Conservation (phyloP, 2,329 filamentous ascomycete species). For the Colletotrichum phormii region DNA sequence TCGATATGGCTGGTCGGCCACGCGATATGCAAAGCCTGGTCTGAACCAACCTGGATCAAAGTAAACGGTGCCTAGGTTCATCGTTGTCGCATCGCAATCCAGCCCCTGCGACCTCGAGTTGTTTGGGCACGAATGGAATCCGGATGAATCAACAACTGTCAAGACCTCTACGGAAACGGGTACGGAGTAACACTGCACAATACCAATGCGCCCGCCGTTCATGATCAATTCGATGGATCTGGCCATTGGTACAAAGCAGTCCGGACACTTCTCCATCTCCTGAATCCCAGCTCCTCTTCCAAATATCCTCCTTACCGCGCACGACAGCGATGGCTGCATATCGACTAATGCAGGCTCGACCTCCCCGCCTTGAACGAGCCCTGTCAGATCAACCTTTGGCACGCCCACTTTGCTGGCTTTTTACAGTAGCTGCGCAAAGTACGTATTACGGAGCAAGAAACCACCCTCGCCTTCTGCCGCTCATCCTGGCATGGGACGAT, state of each 20-base stretch:
- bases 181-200: too few species aligned
- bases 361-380: slow-evolving; percentile 18
- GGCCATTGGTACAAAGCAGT: background rate
- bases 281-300: background rate
- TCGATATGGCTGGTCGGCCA: background rate
- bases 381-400: slow-evolving; percentile 4
- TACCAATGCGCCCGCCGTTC: background rate
- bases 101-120: background rate
- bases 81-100: background rate
- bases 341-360: slow-evolving; percentile 22
- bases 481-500: slow-evolving; percentile 29
- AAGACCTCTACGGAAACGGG: background rate
- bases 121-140: background rate
- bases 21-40: background rate
- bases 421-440: background rate
- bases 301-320: background rate
- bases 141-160: background rate
- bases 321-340: slow-evolving; percentile 17
- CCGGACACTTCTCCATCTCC: background rate
- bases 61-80: background rate
- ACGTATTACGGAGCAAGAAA: background rate
- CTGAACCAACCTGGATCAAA: background rate
- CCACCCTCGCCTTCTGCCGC: slow-evolving; percentile 12
- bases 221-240: background rate
- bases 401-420: background rate